Percentiles rank a stretch among this genome's conserved stretches.
Evolutionary conservation across 345 rosid species (phyloP).

Genomic region (Sisymbrium irio): DNA sequence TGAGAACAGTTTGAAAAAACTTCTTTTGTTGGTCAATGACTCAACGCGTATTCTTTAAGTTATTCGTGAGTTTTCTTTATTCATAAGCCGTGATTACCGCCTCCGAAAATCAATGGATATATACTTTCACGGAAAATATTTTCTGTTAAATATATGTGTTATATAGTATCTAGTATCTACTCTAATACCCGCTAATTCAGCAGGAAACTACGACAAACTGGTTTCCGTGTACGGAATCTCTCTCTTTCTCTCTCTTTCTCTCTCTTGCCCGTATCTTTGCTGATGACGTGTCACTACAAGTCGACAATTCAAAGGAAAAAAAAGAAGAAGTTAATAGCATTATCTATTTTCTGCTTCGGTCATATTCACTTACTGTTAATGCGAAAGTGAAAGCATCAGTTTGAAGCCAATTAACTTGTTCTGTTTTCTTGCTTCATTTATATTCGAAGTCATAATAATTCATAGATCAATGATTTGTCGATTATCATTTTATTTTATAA

Average conservation of each 20-base stretch:
- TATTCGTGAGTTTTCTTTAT: slow-evolving; percentile 8
- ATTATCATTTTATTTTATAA: not conserved
- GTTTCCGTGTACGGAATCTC: slow-evolving; percentile 32
- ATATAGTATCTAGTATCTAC: not conserved
- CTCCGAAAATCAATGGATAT: slow-evolving; percentile 4
- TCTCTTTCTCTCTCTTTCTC: not conserved
- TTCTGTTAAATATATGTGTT: not conserved
- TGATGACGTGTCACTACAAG: slow-evolving; percentile 14
- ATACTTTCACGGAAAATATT: slow-evolving; percentile 8
- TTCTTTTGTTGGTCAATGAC: slow-evolving; percentile 9
- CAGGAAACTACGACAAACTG: slow-evolving; percentile 31
- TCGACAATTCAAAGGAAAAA: not conserved
- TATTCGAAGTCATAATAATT: not conserved
- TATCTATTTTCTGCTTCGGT: slow-evolving; percentile 6
- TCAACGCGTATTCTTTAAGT: slow-evolving; percentile 31
- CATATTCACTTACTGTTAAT: slow-evolving; percentile 15
- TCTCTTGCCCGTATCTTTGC: not conserved
- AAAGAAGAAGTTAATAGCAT: not conserved
- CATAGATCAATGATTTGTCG: not conserved
- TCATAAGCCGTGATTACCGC: slow-evolving; percentile 66
- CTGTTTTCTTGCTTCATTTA: not conserved
- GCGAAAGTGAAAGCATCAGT: slow-evolving; percentile 20
- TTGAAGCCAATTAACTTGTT: slow-evolving; percentile 17
- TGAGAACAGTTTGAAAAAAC: slow-evolving; percentile 29
- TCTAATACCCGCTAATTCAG: slow-evolving; percentile 28